Base-by-base conservation (phyloP, 1,284 basidiomycete genomes). In the Psilocybe mexicana region DNA sequence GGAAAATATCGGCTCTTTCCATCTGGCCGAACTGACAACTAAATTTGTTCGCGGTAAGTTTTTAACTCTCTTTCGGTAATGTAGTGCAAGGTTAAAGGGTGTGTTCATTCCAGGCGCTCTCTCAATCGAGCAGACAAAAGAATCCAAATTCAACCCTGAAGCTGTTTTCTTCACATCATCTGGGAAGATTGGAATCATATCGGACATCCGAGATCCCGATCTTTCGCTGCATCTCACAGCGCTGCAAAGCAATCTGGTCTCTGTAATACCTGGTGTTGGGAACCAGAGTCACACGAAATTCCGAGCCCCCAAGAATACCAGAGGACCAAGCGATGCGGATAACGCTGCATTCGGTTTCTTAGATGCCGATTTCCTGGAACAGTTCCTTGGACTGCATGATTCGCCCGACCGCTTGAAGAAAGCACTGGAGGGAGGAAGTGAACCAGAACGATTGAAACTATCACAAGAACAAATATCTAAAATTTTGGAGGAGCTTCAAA, bases 331-430 rank as follows among this genome's bases (percentile, higher is more conserved):
- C 66, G 82, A 86, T 69, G 74, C 81, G 53, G 82, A 90, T 60
- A 63, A 72, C 49, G 69, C 77, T 12, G 78, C 84, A 18, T 73
- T 82, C 69, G 94, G 94, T 2, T 95, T 97, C 78, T 78, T 97
- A 28, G 94, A 98, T 65, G 95, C 94, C 2, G 91, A 94, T 68
- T 93, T 94, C 65, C 72, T 96, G 28, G 91, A 94, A 70, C 75
- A 78, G 30, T 87, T 89, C 73, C 76, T 93, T 26, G 67, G 73
- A 11, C 67, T 79, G 24, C 47, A 72, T 35, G 70, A 66, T 54
- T 67, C 68, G 5, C 75, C 76, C 2, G 65, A 70, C 35, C 69
- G 71, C 35, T 67, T 73, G 8, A 66, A 71, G 38, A 73, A 77
- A 59, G 78, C 88, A 7, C 72, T 86, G 65, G 65, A 75, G 30